Base-by-base conservation (phyloP, 345 rosid species). In the Luvunga scandens region DNA sequence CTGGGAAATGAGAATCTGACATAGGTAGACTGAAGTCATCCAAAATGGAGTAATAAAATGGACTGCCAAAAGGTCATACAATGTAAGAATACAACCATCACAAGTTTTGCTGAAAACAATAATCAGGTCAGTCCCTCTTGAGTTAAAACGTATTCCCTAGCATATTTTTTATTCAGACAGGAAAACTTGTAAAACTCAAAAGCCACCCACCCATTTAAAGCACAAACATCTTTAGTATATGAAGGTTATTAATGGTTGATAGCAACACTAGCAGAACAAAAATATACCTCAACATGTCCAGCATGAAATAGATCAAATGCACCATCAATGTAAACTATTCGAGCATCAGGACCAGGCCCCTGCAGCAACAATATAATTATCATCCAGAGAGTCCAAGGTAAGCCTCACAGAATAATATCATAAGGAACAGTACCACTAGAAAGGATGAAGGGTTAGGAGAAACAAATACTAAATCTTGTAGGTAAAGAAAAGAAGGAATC, bases 271-370 rank as follows among this genome's bases (percentile, higher is more conserved):
- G 38, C 57, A 39, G 33, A 55, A 25, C 9, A 59, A 18, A 63
- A 57, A 73, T 9, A 77, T 86, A 92, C 94, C 97, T 92, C 94
- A 25, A 90, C 93, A 84, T 90, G 97, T 69, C 97, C 97, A 56
- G 97, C 97, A 86, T 90, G 94, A 80, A 92, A 92, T 75, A 92
- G 91, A 86, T 92, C 97, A 81, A 92, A 92, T 61, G 92, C 97
- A 50, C 97, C 97, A 78, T 86, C 97, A 14, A 92, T 90, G 77
- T 92, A 92, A 80, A 92, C 77, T 74, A 92, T 86, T 56, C 87
- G 91, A 73, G 94, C 89, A 81, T 88, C 88, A 31, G 88, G 87
- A 69, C 89, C 90, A 0, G 97, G 90, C n/a, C 90, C 91, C 97
- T 92, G 80, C 80, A 81, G 70, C 70, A 71, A 80, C 71, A 79